A percentile compares a stretch with the other conserved stretches of the same genome.
Conservation (phyloP, 106 monocot species). For the Dioscorea zingiberensis region DNA sequence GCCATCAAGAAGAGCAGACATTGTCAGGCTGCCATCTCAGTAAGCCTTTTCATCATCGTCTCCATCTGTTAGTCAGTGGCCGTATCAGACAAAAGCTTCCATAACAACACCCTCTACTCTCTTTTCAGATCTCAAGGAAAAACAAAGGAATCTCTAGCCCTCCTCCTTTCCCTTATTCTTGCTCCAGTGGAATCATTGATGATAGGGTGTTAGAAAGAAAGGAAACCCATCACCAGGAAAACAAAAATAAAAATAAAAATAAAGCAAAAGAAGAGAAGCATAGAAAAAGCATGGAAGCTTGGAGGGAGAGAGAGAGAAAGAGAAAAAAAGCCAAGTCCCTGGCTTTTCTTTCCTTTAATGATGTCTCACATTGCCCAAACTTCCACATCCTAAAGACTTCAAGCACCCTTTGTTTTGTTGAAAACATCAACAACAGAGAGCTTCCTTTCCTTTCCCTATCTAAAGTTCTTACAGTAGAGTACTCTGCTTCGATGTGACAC, state of each 20-base stretch:
- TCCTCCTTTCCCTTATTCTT: constrained; percentile 9
- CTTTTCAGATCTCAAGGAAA: neutral
- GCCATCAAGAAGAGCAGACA: constrained; percentile 2
- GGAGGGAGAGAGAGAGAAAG: neutral
- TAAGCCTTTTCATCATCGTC: constrained; percentile 2
- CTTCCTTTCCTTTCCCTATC: neutral
- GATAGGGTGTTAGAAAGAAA: constrained; percentile 4
- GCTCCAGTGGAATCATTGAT: constrained; percentile 14
- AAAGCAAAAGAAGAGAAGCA: neutral
- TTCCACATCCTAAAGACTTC: neutral
- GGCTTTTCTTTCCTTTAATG: neutral
- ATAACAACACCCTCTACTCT: constrained; percentile 1
- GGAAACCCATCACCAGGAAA: neutral
- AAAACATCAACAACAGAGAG: neutral
- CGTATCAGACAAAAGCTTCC: constrained; percentile 8
- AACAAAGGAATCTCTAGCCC: constrained; percentile 14
- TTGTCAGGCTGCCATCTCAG: constrained; percentile 6
- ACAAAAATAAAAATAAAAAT: neutral
- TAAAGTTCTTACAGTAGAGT: constrained; percentile 12
- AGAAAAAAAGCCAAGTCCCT: neutral
- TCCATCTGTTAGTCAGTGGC: neutral
- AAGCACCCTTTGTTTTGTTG: neutral
- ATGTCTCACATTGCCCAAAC: constrained; percentile 1
- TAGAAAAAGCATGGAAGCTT: neutral
- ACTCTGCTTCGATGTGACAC: constrained; percentile 1